Conservation (phyloP, 805 yeast species). For the Wickerhamiella slavikovae region DNA sequence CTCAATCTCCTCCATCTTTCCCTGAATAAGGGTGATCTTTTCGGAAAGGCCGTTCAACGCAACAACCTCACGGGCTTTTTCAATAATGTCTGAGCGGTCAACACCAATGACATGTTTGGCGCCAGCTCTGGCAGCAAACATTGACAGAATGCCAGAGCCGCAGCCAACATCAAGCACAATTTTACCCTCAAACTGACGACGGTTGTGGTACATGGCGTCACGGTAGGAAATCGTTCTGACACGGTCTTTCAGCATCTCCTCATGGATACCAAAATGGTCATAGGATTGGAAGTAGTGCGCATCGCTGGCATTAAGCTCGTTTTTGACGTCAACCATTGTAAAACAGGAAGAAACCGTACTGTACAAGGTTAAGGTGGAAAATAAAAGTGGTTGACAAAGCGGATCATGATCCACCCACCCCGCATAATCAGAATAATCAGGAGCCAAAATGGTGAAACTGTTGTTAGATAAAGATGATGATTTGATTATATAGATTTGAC, state of each 20-base stretch:
- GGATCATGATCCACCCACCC: too few relatives aligned
- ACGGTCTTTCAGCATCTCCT: constrained; percentile 93
- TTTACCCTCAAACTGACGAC: constrained; percentile 76
- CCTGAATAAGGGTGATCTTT: constrained; percentile 72
- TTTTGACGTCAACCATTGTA: too few relatives aligned
- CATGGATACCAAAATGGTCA: constrained; percentile 95
- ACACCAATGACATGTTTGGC: constrained; percentile 96
- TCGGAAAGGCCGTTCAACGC: constrained; percentile 66
- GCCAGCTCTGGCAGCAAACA: constrained; percentile 98
- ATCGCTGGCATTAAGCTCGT: too few relatives aligned
- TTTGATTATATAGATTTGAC: too few relatives aligned
- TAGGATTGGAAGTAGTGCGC: constrained; percentile 91
- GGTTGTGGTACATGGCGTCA: constrained; percentile 79
- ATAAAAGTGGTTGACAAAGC: too few relatives aligned
- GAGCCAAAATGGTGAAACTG: too few relatives aligned
- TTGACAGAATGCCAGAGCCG: constrained; percentile 92
- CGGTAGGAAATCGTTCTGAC: constrained; percentile 84
- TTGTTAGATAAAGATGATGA: too few relatives aligned
- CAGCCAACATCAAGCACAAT: constrained; percentile 95
- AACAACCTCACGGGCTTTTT: constrained; percentile 82
- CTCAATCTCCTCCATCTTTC: constrained; percentile 78
- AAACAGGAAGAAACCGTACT: too few relatives aligned
- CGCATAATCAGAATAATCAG: too few relatives aligned
- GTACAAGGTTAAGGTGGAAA: too few relatives aligned
- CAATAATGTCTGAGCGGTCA: constrained; percentile 91